Conservation (phyloP, 306 rosid species). For the Crotalaria pallida region DNA sequence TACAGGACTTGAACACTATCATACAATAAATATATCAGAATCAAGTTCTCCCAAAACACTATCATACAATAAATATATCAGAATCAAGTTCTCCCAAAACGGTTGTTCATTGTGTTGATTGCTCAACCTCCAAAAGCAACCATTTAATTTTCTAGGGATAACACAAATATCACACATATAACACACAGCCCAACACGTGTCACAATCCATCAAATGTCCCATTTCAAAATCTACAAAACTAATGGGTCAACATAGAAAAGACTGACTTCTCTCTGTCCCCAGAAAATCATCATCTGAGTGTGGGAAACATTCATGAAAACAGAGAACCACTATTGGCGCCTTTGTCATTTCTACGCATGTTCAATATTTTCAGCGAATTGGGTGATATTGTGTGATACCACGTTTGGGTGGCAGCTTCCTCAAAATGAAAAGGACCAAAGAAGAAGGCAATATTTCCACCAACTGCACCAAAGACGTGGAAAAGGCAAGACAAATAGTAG, state of each 20-base stretch:
- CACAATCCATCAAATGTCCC: slow-evolving; percentile 29
- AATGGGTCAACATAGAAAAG: slow-evolving; percentile 25
- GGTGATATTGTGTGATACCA: slow-evolving; percentile 49
- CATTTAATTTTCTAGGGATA: slow-evolving; percentile 21
- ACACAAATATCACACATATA: slow-evolving; percentile 27
- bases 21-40: slow-evolving; percentile 22
- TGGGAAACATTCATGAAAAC: slow-evolving; percentile 26
- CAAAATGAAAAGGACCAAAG: slow-evolving; percentile 52
- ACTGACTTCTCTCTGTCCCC: slow-evolving; percentile 32
- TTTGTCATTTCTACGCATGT: slow-evolving; percentile 12
- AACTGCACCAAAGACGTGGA: slow-evolving; percentile 30
- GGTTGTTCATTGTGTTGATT: slow-evolving; percentile 18
- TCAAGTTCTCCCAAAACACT: slow-evolving; percentile 19
- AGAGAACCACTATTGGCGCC: slow-evolving; percentile 23
- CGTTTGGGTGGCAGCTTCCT: slow-evolving; percentile 54
- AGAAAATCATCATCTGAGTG: slow-evolving; percentile 18
- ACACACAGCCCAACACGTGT: slow-evolving; percentile 29
- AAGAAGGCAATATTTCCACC: slow-evolving; percentile 52
- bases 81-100: slow-evolving; percentile 16
- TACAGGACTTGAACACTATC: slow-evolving; percentile 18
- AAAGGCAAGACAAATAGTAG: neutral
- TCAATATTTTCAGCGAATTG: slow-evolving; percentile 38
- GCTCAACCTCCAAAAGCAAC: slow-evolving; percentile 22
- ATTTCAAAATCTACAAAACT: slow-evolving; percentile 27
- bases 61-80: slow-evolving; percentile 27